Percentiles rank a stretch among this genome's conserved stretches.
Evolutionary conservation across 2,329 filamentous ascomycete genomes (phyloP).

Genomic region (Ceratocystis alfenasii): DNA sequence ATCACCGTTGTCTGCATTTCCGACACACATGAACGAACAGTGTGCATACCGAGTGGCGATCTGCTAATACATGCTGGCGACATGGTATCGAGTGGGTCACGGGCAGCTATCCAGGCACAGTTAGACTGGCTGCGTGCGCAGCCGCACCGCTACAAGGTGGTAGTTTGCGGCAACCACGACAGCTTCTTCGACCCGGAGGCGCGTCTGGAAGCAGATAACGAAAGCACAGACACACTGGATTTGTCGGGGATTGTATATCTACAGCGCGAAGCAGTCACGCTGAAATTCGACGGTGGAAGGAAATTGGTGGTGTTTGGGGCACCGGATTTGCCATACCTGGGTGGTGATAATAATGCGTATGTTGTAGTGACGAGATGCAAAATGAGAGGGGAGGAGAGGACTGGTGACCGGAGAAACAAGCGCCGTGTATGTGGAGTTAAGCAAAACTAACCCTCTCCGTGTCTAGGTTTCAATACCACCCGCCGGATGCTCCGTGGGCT

Average conservation of each 20-base stretch:
- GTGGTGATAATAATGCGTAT: constrained; percentile 28
- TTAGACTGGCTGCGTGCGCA: constrained; percentile 68
- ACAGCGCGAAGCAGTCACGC: constrained; percentile 50
- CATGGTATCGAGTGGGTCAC: constrained; percentile 69
- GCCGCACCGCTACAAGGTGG: constrained; percentile 67
- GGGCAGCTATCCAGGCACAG: constrained; percentile 64
- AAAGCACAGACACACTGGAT: constrained; percentile 35
- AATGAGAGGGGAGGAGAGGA: constrained; percentile 28
- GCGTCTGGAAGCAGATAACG: constrained; percentile 41
- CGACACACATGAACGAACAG: constrained; percentile 64
- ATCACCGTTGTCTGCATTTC: constrained; percentile 79
- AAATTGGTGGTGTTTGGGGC: constrained; percentile 65
- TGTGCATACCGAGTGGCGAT: constrained; percentile 60
- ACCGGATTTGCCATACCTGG: constrained; percentile 65
- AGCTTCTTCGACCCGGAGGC: constrained; percentile 64
- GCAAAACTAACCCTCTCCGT: not conserved
- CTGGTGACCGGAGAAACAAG: constrained; percentile 30
- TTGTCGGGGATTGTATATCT: constrained; percentile 59
- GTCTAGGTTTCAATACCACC: constrained; percentile 40
- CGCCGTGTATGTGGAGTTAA: not conserved
- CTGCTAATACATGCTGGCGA: constrained; percentile 86
- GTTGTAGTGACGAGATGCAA: not conserved
- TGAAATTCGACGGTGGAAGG: constrained; percentile 48
- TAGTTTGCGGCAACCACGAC: constrained; percentile 83
- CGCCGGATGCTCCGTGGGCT: constrained; percentile 46